Percentiles rank a stretch among this genome's conserved stretches.
phyloP scores from a whole-genome alignment of 164 flowering plant species.

The Litsea cubeba region DNA sequence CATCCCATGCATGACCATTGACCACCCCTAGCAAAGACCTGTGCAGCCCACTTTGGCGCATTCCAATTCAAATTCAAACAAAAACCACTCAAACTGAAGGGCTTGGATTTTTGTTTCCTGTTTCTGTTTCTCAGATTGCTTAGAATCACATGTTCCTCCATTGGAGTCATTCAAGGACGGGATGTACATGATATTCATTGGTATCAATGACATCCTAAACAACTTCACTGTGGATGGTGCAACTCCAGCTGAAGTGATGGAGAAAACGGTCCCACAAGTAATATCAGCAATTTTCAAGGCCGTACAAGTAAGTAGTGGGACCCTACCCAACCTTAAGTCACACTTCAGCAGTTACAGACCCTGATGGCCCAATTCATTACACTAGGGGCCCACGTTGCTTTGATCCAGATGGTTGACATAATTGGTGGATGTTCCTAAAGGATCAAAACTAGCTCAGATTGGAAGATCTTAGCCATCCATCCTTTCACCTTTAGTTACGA shows the following conservation, averaged over 20 bases:
- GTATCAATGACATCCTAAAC: conserved; percentile 14
- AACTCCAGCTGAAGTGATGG: conserved; percentile 13
- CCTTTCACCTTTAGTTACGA: too few relatives aligned
- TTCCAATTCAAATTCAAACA: too few relatives aligned
- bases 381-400: not conserved
- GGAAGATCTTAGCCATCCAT: too few relatives aligned
- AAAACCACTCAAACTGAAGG: too few relatives aligned
- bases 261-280: conserved; percentile 17
- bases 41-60: too few relatives aligned
- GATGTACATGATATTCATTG: conserved; percentile 19
- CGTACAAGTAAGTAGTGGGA: conserved; percentile 10
- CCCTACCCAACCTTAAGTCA: not conserved
- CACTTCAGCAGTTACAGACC: not conserved
- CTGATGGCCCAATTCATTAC: not conserved
- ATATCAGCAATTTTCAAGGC: conserved; percentile 21
- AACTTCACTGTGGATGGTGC: conserved; percentile 1
- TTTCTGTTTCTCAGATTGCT: not conserved
- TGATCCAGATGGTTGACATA: too few relatives aligned
- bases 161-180: conserved; percentile 18
- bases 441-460: too few relatives aligned
- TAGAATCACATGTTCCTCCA: conserved; percentile 12
- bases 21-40: too few relatives aligned
- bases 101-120: not conserved
- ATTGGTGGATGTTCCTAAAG: too few relatives aligned
- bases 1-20: too few relatives aligned